These are phyloP conservation scores for Spergularia bocconei DNA, from an alignment of 148 eudicot genomes.

Conservation along the genomic window DNA sequence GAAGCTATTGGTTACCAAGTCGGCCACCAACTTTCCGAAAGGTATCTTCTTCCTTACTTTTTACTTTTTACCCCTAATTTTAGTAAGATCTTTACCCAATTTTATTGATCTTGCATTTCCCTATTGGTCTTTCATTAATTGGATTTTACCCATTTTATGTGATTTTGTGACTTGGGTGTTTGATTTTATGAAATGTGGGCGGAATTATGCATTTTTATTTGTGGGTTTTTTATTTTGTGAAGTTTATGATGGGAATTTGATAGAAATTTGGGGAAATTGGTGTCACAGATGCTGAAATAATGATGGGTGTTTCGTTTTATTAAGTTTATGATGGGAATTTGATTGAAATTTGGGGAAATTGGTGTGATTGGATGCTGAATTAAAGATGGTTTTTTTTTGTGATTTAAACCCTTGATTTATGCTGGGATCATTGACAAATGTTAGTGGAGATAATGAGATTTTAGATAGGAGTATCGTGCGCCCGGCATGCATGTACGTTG, in stretches of 20 bases:
- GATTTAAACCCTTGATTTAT: background rate
- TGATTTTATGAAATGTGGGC: background rate
- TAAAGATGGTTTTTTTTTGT: background rate
- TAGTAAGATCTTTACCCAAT: background rate
- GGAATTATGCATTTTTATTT: background rate
- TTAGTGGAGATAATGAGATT: background rate
- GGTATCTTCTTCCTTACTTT: constrained; percentile 33
- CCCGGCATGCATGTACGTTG: too few species aligned
- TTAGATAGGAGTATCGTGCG: background rate
- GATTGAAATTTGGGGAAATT: background rate
- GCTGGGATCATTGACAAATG: background rate
- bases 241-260: background rate
- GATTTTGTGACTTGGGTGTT: background rate
- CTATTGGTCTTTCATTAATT: background rate
- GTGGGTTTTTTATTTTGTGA: background rate
- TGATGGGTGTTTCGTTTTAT: background rate
- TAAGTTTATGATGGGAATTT: background rate
- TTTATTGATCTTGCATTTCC: background rate
- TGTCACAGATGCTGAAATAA: background rate
- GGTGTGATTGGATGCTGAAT: background rate
- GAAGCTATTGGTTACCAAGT: constrained; percentile 93
- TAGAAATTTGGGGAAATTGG: background rate
- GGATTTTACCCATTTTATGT: background rate
- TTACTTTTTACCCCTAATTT: background rate
- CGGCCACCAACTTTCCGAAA: constrained; percentile 91